Evolutionary conservation across 306 rosid species (phyloP), one percentile per base, ranked within the genome.

Genomic region (Rubus idaeus): DNA sequence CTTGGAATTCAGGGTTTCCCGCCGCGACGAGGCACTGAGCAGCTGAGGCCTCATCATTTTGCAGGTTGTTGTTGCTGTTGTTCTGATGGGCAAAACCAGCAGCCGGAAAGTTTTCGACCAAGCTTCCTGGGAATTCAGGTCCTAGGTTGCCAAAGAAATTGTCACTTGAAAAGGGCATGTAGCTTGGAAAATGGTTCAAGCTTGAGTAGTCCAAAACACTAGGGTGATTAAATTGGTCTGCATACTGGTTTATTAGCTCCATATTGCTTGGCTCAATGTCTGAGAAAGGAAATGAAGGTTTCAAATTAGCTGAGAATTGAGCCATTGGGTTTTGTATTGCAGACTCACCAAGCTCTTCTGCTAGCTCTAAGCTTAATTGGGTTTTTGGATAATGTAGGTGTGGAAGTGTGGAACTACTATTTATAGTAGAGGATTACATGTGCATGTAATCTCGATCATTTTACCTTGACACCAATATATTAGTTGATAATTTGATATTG

Each of bases 261-360:
- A 86, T 71, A 39, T 40, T 42, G 87, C 70, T 91, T 73, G 89
- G 89, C 86, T 87, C 94, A 79, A 77, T 71, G 17, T 89, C 91
- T 18, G 79, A 72, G 83, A 88, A 83, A 70, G 97, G 86, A 74
- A 85, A 89, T 6, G 89, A 83, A 49, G 86, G 85, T 74, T 90
- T 91, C 57, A 91, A 74, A 73, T 88, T 86, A 73, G 85, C 75
- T 30, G 87, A 68, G 83, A 89, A 90, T 77, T 91, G 87, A 61
- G 98, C 98, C 98, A 93, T 93, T 71, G 83, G 66, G 64, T 63
- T 14, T 71, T 46, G 60, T 40, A 14, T 21, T 50, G 30, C 67
- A 8, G 77, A 76, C 39, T 46, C 58, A 79, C 51, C 51, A 79
- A 73, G 82, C 13, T 40, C 63, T 80, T 42, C 61, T 50, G 30